Evolutionary conservation across 2,329 filamentous ascomycete species (phyloP), one percentile per base, ranked within the genome.

Genomic region (Ramularia collo-cygni): DNA sequence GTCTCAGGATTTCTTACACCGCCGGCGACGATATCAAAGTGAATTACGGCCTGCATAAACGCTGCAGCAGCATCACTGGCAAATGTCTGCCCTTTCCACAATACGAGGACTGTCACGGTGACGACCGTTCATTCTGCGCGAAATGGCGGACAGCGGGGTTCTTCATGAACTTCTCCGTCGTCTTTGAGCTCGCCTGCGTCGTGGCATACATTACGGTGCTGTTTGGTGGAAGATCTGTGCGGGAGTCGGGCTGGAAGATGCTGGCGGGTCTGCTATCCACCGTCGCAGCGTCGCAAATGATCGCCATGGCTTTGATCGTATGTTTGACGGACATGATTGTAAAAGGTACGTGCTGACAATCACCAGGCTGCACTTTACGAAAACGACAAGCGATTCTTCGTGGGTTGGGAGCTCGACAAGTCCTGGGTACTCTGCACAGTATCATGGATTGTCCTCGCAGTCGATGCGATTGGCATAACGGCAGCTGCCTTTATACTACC

Each of bases 81-180:
- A 61, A 61, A 47, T 89, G 84, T 62, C 69, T 70, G 16, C 65
- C 69, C 21, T 92, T 88, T 62, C 86, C 86, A 3, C 70, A 73
- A 48, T 67, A 74, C 38, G 70, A 76, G 41, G 80, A 86, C 59
- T 90, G 85, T 64, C 67, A 69, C 40, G 74, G 72, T 52, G 75
- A 77, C 37, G 76, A 81, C 52, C 74, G 78, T 37, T 78, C 80
- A 56, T 95, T 96, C 66, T 96, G 92, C 70, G 83, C 80, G 54
- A 83, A 93, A 74, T 98, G 90, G 90, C 77, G 85, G 43, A 86
- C 80, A 17, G 80, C 87, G 26, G 88, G 85, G 16, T 96, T 95
- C 65, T 66, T 95, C 49, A 87, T 94, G 68, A 85, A 81, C 37
- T 85, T 95, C 54, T 76, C 84, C 6, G 77, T 87, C 27, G 79